Percentiles rank a stretch among this genome's conserved stretches.
These are phyloP conservation scores for Pythium brachiatum DNA, from an alignment of 352 stramenopile species.

Conservation along the genomic window DNA sequence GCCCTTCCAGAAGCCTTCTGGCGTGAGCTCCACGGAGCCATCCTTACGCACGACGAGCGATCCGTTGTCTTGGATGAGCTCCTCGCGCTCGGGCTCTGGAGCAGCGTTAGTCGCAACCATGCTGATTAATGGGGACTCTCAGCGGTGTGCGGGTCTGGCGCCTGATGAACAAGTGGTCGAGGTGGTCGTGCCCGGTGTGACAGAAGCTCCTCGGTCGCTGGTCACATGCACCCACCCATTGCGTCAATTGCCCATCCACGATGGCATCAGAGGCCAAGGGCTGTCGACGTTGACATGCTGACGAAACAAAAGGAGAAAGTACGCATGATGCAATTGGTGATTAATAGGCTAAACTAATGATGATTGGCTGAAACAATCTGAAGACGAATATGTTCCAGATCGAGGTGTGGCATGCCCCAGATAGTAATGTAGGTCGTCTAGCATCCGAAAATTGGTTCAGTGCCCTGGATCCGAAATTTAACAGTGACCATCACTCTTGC, in stretches of 20 bases:
- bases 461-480: constrained; percentile 15
- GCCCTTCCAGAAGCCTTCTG: constrained; percentile 44
- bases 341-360: not conserved
- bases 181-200: not conserved
- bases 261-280: not conserved
- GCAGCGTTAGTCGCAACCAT: constrained; percentile 1
- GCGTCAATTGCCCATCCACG: not conserved
- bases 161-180: not conserved
- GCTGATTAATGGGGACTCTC: not conserved
- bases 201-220: not conserved
- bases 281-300: not conserved
- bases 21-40: constrained; percentile 37
- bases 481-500: constrained; percentile 10
- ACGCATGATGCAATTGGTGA: not conserved
- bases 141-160: not conserved
- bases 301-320: not conserved
- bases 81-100: constrained; percentile 9
- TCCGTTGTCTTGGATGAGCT: constrained; percentile 1
- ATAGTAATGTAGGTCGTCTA: not conserved
- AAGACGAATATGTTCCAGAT: not conserved
- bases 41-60: constrained; percentile 6
- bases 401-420: constrained; percentile 6
- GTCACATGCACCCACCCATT: not conserved
- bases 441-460: constrained; percentile 2
- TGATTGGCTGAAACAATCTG: constrained; percentile 6